Base-by-base conservation (phyloP, 2,329 filamentous ascomycete species). In the Cordyceps farinosa region DNA sequence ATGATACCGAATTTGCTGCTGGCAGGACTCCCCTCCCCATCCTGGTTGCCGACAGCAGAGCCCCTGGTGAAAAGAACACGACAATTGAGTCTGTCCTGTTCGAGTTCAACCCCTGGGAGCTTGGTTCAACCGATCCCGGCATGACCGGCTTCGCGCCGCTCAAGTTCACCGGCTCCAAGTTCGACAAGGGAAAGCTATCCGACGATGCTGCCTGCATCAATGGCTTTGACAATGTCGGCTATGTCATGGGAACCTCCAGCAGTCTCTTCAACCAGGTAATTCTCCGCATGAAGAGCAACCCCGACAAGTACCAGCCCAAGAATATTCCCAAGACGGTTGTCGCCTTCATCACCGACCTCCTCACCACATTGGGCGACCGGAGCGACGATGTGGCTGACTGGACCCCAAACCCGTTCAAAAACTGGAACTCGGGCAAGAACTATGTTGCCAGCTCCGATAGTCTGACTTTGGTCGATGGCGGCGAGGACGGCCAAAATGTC, bases 161-260 rank as follows among this genome's bases (percentile, higher is more conserved):
- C 1, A 73, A 78, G 62, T 90, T 86, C 70, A 78, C 88, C 32
- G 87, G 85, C 34, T 86, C 85, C 55, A 78, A 81, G 65, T 82
- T 89, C 65, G 75, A 75, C 66, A 76, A 77, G 56, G 87, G 87
- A 66, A 77, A 65, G 60, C 63, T 80, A 0, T 69, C 74, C 13
- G 62, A 78, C 36, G 81, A 81, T 70, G 79, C 81, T 66, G 72
- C 67, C 2, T 80, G 85, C 66, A 75, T 81, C 34, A 71, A 71
- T 30, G 91, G 91, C 1, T 93, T 92, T 67, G 91, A 96, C 74
- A 92, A 91, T 68, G 85, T 85, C 7, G 90, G 90, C 1, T 96
- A 87, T 69, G 80, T 95, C 38, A 91, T 94, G 85, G 91, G 91
- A 64, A 95, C 91, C 0, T 92, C 89, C 11, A 91, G 88, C 17